Conservation (phyloP, 2,329 filamentous ascomycete genomes). For the Xylariaceae sp. region DNA sequence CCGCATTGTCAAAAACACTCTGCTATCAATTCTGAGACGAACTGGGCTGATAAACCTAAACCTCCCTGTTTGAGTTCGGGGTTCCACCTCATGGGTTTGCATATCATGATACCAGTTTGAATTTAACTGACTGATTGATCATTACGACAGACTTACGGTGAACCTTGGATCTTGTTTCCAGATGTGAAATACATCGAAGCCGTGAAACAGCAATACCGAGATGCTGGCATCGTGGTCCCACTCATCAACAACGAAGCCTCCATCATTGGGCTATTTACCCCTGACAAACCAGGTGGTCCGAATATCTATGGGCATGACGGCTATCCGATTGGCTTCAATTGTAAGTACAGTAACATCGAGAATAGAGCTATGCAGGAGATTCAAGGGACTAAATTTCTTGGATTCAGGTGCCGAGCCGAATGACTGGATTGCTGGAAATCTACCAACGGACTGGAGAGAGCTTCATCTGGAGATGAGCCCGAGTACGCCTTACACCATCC, state of each 20-base stretch:
- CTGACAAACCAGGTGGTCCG: slow-evolving; percentile 12
- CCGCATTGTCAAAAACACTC: too few relatives aligned
- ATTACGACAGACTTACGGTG: slow-evolving; percentile 27
- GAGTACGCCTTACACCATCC: slow-evolving; percentile 22
- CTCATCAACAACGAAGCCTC: slow-evolving; percentile 45
- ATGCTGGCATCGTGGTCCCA: slow-evolving; percentile 69
- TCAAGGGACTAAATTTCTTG: too few relatives aligned
- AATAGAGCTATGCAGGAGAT: too few relatives aligned
- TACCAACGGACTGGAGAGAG: slow-evolving; percentile 8
- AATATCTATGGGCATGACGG: slow-evolving; percentile 51
- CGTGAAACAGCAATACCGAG: slow-evolving; percentile 44
- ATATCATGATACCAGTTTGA: too few relatives aligned
- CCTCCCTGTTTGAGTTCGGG: too few relatives aligned
- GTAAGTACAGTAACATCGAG: slow-evolving; percentile 23
- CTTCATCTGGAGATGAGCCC: slow-evolving; percentile 20
- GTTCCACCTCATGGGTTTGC: too few relatives aligned
- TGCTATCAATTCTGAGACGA: too few relatives aligned
- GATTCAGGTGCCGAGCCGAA: slow-evolving; percentile 41
- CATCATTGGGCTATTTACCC: slow-evolving; percentile 11
- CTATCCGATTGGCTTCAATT: slow-evolving; percentile 60
- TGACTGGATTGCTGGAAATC: slow-evolving; percentile 18
- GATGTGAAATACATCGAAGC: slow-evolving; percentile 54
- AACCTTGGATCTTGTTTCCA: slow-evolving; percentile 55
- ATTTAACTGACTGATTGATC: not conserved
- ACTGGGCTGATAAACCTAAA: too few relatives aligned